Conservation (phyloP, 257 asterid genomes). For the Solanum arcanum region DNA sequence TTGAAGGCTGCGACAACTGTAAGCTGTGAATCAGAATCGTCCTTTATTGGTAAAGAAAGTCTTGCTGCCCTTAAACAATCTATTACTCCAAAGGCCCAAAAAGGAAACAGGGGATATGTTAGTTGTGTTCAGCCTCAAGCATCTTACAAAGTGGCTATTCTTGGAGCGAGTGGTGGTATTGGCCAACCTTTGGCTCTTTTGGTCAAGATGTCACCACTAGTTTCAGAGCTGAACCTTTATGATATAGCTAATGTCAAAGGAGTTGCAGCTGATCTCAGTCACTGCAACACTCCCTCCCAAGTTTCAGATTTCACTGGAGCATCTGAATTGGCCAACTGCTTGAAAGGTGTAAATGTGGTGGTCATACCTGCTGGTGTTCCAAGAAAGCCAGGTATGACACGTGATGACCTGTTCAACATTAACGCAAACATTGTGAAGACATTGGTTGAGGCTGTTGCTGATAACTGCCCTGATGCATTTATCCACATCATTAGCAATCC, state of each 20-base stretch:
- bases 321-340: conserved; percentile 46
- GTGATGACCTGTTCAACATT: conserved; percentile 78
- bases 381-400: conserved; percentile 85
- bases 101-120: conserved; percentile 17
- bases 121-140: conserved; percentile 57
- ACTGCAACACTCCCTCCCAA: conserved; percentile 79
- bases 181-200: conserved; percentile 82
- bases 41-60: conserved; percentile 41
- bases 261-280: conserved; percentile 83
- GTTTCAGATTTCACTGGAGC: conserved; percentile 63
- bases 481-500: conserved; percentile 85
- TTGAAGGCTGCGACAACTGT: conserved; percentile 32
- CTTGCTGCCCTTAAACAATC: conserved; percentile 19
- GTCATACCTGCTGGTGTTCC: conserved; percentile 90
- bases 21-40: conserved; percentile 22
- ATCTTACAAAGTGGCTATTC: conserved; percentile 72
- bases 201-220: conserved; percentile 84
- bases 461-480: conserved; percentile 75
- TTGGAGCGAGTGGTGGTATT: conserved; percentile 81
- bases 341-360: conserved; percentile 60
- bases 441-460: conserved; percentile 69
- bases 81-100: conserved; percentile 17
- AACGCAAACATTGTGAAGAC: conserved; percentile 69
- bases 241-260: conserved; percentile 84
- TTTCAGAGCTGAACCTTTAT: conserved; percentile 52